A percentile compares a stretch with the other conserved stretches of the same genome.
phyloP scores from a whole-genome alignment of 805 yeast genomes.

The Lipomyces kockii region DNA sequence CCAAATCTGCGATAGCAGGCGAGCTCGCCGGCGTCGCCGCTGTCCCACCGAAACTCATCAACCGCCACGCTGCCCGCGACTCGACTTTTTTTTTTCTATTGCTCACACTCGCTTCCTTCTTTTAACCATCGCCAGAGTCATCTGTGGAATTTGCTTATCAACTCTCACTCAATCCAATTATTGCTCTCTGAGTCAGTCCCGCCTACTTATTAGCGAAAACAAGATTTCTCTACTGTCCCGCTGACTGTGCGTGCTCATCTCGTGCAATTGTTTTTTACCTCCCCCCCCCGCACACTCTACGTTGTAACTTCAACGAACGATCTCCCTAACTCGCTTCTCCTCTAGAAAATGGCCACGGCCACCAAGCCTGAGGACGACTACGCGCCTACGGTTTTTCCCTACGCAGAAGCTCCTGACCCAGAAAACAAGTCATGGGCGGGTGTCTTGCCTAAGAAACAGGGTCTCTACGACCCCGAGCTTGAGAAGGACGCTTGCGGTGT shows the following conservation, averaged over 20 bases:
- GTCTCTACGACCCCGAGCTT: slow-evolving; percentile 88
- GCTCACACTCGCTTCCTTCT: slow-evolving; percentile 10
- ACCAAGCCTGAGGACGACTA: slow-evolving; percentile 26
- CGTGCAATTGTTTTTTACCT: neutral
- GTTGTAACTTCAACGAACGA: slow-evolving; percentile 27
- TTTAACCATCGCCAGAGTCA: slow-evolving; percentile 1
- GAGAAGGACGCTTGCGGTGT: slow-evolving; percentile 99
- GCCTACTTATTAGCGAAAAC: neutral
- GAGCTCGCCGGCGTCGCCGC: neutral
- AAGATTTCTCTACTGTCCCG: neutral
- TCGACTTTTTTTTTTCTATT: slow-evolving; percentile 16
- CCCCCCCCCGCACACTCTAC: neutral
- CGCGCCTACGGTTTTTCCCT: slow-evolving; percentile 31
- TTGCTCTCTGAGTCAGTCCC: neutral
- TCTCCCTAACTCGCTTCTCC: slow-evolving; percentile 31
- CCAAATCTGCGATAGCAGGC: slow-evolving; percentile 1
- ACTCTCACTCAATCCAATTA: neutral
- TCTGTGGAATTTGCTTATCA: neutral
- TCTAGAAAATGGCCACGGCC: slow-evolving; percentile 13
- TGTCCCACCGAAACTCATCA: neutral
- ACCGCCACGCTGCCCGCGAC: neutral
- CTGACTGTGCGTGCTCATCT: slow-evolving; percentile 4
- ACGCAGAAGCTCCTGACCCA: slow-evolving; percentile 45
- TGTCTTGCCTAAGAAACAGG: slow-evolving; percentile 81
- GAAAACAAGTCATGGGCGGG: slow-evolving; percentile 91